Evolutionary conservation across 2,329 filamentous ascomycete genomes (phyloP).

Genomic region (Lecanicillium sp.): DNA sequence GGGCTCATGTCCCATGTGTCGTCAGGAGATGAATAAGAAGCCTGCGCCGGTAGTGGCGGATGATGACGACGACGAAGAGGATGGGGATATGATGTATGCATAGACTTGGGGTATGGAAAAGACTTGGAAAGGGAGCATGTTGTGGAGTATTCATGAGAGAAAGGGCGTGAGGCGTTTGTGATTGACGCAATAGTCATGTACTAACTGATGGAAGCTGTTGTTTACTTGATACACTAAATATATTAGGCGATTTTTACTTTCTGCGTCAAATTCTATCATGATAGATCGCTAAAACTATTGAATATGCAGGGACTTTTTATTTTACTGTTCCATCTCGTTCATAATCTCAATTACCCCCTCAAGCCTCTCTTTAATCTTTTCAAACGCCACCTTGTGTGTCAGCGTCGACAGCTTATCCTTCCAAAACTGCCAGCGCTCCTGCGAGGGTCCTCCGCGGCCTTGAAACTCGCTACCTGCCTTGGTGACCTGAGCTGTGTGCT

Average conservation of each 20-base stretch:
- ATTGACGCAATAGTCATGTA: too few species aligned
- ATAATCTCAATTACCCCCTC: slow-evolving; percentile 15
- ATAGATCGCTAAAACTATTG: neutral
- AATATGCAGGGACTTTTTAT: neutral
- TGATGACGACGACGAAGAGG: slow-evolving; percentile 43
- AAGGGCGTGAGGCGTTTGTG: too few species aligned
- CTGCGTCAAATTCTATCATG: neutral
- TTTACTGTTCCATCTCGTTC: slow-evolving; percentile 12
- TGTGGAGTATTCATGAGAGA: slow-evolving; percentile 5
- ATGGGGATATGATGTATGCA: slow-evolving; percentile 40
- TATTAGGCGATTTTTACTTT: too few species aligned
- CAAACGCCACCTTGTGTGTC: slow-evolving; percentile 10
- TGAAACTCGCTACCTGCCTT: slow-evolving; percentile 14
- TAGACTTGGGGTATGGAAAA: slow-evolving; percentile 10
- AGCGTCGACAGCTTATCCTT: slow-evolving; percentile 17
- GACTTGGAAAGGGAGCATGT: neutral
- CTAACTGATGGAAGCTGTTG: too few species aligned
- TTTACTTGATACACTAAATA: too few species aligned
- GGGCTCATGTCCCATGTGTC: slow-evolving; percentile 56
- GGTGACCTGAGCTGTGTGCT: slow-evolving; percentile 12
- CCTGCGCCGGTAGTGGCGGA: slow-evolving; percentile 33
- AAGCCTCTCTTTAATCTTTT: slow-evolving; percentile 13
- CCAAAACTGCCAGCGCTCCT: slow-evolving; percentile 24
- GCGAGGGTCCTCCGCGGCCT: slow-evolving; percentile 15
- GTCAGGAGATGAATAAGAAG: slow-evolving; percentile 51